phyloP scores from a whole-genome alignment of 805 yeast species.

The Tanozyma kutaoensis region DNA sequence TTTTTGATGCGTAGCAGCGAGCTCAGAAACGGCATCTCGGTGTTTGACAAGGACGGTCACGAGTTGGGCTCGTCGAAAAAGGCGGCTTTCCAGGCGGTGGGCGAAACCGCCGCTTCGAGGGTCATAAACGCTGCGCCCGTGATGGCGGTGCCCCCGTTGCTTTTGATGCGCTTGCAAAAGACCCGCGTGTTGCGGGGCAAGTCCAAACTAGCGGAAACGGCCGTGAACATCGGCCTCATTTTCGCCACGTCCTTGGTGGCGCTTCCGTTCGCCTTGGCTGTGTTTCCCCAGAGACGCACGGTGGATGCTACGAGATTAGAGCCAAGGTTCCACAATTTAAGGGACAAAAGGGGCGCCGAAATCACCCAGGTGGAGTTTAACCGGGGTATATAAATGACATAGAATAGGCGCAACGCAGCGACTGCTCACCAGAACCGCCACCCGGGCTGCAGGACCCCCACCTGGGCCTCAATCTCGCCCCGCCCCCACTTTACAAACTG shows the following conservation, averaged over 20 bases:
- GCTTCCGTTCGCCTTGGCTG: slow-evolving; percentile 88
- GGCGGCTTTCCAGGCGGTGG: slow-evolving; percentile 90
- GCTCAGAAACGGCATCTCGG: slow-evolving; percentile 71
- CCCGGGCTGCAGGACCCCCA: slow-evolving; percentile 31
- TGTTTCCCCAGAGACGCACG: slow-evolving; percentile 81
- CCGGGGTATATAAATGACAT: slow-evolving; percentile 40
- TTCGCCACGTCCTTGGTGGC: slow-evolving; percentile 76
- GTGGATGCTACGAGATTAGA: slow-evolving; percentile 53
- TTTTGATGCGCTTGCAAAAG: slow-evolving; percentile 67
- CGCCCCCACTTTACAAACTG: slow-evolving; percentile 22
- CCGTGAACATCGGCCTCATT: slow-evolving; percentile 76
- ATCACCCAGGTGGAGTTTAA: slow-evolving; percentile 67
- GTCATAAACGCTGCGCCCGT: slow-evolving; percentile 95
- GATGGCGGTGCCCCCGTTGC: slow-evolving; percentile 91
- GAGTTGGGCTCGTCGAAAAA: slow-evolving; percentile 57
- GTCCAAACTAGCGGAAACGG: slow-evolving; percentile 48
- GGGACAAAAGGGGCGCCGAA: slow-evolving; percentile 45
- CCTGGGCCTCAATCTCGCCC: slow-evolving; percentile 22
- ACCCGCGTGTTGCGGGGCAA: slow-evolving; percentile 50
- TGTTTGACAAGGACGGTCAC: slow-evolving; percentile 49
- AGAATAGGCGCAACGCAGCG: too few species aligned
- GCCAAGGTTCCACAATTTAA: slow-evolving; percentile 43
- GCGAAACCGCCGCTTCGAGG: slow-evolving; percentile 91
- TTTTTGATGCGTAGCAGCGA: slow-evolving; percentile 94
- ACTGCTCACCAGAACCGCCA: slow-evolving; percentile 53